These are phyloP conservation scores for Rhynchospora breviuscula DNA, from an alignment of 176 grass and related monocot genomes.

Conservation along the genomic window DNA sequence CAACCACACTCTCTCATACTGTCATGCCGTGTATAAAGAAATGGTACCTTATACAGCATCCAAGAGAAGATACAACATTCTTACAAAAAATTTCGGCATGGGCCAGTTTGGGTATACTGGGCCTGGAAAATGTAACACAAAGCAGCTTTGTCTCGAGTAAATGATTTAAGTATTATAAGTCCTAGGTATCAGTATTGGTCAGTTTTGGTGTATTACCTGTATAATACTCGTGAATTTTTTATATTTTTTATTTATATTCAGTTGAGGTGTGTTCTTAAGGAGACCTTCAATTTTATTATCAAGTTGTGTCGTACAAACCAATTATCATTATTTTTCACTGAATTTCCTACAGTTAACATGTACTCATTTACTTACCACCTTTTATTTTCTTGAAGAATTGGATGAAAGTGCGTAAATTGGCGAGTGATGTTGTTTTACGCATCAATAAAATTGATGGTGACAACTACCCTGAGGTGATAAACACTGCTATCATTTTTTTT, in stretches of 20 bases:
- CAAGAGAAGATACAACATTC: background rate
- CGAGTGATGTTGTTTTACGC: slow-evolving; percentile 32
- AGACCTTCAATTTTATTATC: background rate
- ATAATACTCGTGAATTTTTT: background rate
- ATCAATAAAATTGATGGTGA: slow-evolving; percentile 50
- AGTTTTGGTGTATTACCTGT: background rate
- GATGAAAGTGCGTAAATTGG: slow-evolving; percentile 41
- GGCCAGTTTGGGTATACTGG: background rate
- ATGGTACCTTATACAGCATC: background rate
- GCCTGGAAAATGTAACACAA: background rate
- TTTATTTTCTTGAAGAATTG: slow-evolving; percentile 33
- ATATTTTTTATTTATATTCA: background rate
- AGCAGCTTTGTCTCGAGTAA: background rate
- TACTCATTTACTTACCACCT: background rate
- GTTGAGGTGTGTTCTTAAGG: background rate
- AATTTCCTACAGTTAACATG: background rate
- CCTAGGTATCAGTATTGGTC: background rate
- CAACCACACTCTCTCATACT: background rate
- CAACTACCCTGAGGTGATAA: slow-evolving; percentile 40
- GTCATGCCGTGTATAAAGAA: background rate
- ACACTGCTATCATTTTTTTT: background rate
- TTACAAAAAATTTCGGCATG: background rate
- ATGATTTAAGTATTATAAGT: background rate
- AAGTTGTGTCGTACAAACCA: background rate
- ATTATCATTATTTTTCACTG: background rate